phyloP scores from a whole-genome alignment of 345 rosid species.

The Zanthoxylum bungeanum region DNA sequence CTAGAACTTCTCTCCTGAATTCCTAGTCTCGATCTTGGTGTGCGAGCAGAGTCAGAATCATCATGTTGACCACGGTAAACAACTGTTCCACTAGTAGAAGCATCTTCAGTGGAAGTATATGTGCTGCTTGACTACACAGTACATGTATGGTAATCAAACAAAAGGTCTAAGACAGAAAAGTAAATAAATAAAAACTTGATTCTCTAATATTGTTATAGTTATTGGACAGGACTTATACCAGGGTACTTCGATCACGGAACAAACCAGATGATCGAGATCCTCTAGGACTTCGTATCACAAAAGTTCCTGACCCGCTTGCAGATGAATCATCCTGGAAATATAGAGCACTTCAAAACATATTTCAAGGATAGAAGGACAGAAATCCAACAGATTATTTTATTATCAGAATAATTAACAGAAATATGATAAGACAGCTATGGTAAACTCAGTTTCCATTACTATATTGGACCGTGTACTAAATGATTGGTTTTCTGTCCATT shows the following conservation, averaged over 20 bases:
- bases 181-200: not conserved
- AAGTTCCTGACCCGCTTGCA: slow-evolving; percentile 79
- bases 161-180: slow-evolving; percentile 17
- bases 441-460: not conserved
- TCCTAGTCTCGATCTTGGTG: slow-evolving; percentile 90
- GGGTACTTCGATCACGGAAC: slow-evolving; percentile 57
- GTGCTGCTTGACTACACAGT: slow-evolving; percentile 68
- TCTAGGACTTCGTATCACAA: slow-evolving; percentile 74
- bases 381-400: not conserved
- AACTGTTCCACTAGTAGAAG: slow-evolving; percentile 92
- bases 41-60: slow-evolving; percentile 81
- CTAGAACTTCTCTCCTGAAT: slow-evolving; percentile 79
- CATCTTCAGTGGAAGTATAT: slow-evolving; percentile 71
- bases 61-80: slow-evolving; percentile 82
- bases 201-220: not conserved
- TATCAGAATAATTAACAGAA: not conserved
- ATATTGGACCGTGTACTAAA: not conserved
- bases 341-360: slow-evolving; percentile 22
- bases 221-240: slow-evolving; percentile 62
- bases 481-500: not conserved
- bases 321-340: slow-evolving; percentile 79
- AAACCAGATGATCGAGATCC: slow-evolving; percentile 62
- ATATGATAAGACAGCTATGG: not conserved
- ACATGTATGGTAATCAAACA: slow-evolving; percentile 39
- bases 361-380: slow-evolving; percentile 14